phyloP scores from a whole-genome alignment of 2,329 filamentous ascomycete genomes.

The Trichophyton mentagrophytes region DNA sequence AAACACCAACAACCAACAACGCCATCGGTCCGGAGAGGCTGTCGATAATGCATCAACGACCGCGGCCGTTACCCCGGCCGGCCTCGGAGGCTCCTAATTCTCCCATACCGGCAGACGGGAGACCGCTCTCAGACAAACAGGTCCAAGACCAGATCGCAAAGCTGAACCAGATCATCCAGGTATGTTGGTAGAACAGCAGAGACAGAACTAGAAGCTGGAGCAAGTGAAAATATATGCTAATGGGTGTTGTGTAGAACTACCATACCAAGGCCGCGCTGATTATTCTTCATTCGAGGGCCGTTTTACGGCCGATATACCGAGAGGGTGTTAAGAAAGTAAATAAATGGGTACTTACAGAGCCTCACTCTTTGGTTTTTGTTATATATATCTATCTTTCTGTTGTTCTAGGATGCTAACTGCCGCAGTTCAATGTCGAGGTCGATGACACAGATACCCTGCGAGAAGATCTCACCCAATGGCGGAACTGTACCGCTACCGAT shows the following conservation, averaged over 20 bases:
- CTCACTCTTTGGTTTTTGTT: neutral
- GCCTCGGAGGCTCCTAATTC: neutral
- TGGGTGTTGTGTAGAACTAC: constrained; percentile 54
- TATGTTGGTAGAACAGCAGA: constrained; percentile 30
- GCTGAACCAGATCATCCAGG: constrained; percentile 88
- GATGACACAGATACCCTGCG: constrained; percentile 82
- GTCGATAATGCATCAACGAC: constrained; percentile 71
- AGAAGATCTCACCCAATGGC: constrained; percentile 73
- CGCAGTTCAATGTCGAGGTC: constrained; percentile 84
- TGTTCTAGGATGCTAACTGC: neutral
- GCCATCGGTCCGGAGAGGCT: neutral
- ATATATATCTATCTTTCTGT: neutral
- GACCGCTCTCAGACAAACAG: neutral
- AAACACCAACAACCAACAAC: neutral
- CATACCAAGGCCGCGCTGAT: constrained; percentile 77
- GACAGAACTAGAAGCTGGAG: no score
- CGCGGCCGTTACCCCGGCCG: constrained; percentile 45
- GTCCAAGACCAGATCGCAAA: constrained; percentile 57
- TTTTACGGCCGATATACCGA: constrained; percentile 47
- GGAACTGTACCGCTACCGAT: constrained; percentile 60
- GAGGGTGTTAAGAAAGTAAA: constrained; percentile 55
- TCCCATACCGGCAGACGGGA: neutral
- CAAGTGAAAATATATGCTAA: neutral
- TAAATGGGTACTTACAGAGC: constrained; percentile 57
- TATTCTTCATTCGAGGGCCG: constrained; percentile 67